phyloP scores from a whole-genome alignment of 805 yeast genomes.

The Saccharomycodes ludwigii region DNA sequence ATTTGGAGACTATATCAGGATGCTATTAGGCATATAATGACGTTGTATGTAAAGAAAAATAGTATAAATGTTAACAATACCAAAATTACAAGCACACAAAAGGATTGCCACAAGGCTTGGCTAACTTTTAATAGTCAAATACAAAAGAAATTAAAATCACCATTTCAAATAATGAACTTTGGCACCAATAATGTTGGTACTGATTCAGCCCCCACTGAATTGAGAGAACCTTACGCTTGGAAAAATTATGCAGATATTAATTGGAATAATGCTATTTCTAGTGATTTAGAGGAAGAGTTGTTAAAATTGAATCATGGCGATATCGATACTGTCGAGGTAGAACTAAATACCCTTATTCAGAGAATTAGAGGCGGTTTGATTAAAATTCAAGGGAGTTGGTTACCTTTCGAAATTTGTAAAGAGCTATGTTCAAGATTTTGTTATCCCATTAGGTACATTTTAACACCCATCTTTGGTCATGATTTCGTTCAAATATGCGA shows the following conservation, averaged over 20 bases:
- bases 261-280: not conserved
- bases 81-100: too few relatives aligned
- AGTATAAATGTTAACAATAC: too few relatives aligned
- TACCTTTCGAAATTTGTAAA: conserved; percentile 58
- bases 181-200: too few relatives aligned
- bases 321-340: not conserved
- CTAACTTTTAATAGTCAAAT: not conserved
- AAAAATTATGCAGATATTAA: not conserved
- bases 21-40: conserved; percentile 19
- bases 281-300: not conserved
- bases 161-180: too few relatives aligned
- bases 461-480: conserved; percentile 71
- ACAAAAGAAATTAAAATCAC: not conserved
- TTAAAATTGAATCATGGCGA: not conserved
- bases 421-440: conserved; percentile 63
- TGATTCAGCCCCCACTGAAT: too few relatives aligned
- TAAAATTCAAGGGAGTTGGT: conserved; percentile 92
- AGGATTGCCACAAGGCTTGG: not conserved
- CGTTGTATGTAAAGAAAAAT: not conserved
- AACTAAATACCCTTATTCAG: conserved; percentile 23
- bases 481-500: conserved; percentile 35
- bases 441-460: conserved; percentile 59
- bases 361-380: conserved; percentile 84
- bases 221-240: too few relatives aligned
- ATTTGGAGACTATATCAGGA: conserved; percentile 53